phyloP scores from a whole-genome alignment of 1,284 basidiomycete species.

The Malassezia vespertilionis region DNA sequence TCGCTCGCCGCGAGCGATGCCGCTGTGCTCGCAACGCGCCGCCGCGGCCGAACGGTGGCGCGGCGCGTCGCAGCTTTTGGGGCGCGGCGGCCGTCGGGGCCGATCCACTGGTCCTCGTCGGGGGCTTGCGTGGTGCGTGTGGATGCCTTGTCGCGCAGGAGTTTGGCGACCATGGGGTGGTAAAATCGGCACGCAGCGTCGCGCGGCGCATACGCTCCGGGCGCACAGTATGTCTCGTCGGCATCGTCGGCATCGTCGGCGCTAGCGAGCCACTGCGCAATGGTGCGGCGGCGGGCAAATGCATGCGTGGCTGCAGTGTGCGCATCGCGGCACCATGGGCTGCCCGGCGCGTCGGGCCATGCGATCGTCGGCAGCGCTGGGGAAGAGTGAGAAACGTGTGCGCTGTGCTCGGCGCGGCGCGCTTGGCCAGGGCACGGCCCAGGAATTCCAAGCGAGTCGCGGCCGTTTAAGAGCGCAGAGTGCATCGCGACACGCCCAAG shows the following conservation, averaged over 20 bases:
- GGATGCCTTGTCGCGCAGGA: constrained; percentile 11
- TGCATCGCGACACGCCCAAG: constrained; percentile 11
- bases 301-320: not conserved
- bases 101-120: constrained; percentile 12
- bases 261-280: not conserved
- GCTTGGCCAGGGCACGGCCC: not conserved
- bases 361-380: not conserved
- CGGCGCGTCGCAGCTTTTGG: not conserved
- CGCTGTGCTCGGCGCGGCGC: no score
- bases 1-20: constrained; percentile 6
- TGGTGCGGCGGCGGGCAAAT: not conserved
- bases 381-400: not conserved
- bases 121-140: not conserved
- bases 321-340: not conserved
- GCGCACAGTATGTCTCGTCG: not conserved
- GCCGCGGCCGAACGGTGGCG: not conserved
- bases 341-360: constrained; percentile 4
- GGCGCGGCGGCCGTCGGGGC: constrained; percentile 5
- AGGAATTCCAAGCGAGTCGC: not conserved
- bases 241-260: not conserved
- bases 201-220: not conserved
- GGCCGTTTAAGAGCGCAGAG: not conserved
- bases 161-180: constrained; percentile 18
- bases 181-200: not conserved
- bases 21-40: constrained; percentile 7